These are phyloP conservation scores for Chytriomyces sp. DNA, from an alignment of 192 early-diverging fungal genomes.

Conservation along the genomic window DNA sequence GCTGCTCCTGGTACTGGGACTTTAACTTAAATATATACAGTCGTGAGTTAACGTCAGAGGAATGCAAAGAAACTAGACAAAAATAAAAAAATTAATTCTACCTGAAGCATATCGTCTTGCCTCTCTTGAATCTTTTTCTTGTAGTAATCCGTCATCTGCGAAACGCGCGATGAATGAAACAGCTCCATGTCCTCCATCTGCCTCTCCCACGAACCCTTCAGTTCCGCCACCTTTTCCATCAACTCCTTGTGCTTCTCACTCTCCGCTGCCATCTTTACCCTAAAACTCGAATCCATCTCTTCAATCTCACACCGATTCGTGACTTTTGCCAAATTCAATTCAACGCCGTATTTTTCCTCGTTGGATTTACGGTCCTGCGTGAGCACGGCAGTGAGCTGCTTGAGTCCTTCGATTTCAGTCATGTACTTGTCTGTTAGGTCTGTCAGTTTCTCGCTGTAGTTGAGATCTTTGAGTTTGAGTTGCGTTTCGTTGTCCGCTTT, in stretches of 20 bases:
- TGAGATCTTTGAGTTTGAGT: conserved; percentile 54
- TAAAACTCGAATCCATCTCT: conserved; percentile 46
- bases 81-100: conserved; percentile 8
- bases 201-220: conserved; percentile 52
- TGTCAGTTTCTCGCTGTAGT: conserved; percentile 52
- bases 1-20: conserved; percentile 22
- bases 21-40: conserved; percentile 18
- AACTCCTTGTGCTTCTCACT: conserved; percentile 48
- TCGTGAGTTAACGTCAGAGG: not conserved
- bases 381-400: conserved; percentile 43
- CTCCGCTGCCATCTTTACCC: conserved; percentile 54
- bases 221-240: conserved; percentile 19
- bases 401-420: conserved; percentile 55
- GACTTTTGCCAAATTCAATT: conserved; percentile 37
- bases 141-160: conserved; percentile 51
- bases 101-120: conserved; percentile 46
- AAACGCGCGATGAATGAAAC: conserved; percentile 35
- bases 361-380: conserved; percentile 46
- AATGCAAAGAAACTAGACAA: not conserved
- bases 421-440: conserved; percentile 56
- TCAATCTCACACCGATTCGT: conserved; percentile 41
- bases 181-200: conserved; percentile 49
- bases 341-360: conserved; percentile 35
- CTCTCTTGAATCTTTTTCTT: conserved; percentile 53
- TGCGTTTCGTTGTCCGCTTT: conserved; percentile 58